These are phyloP conservation scores for Trypanosoma platydactyli DNA, from an alignment of 208 protist species.

Conservation along the genomic window DNA sequence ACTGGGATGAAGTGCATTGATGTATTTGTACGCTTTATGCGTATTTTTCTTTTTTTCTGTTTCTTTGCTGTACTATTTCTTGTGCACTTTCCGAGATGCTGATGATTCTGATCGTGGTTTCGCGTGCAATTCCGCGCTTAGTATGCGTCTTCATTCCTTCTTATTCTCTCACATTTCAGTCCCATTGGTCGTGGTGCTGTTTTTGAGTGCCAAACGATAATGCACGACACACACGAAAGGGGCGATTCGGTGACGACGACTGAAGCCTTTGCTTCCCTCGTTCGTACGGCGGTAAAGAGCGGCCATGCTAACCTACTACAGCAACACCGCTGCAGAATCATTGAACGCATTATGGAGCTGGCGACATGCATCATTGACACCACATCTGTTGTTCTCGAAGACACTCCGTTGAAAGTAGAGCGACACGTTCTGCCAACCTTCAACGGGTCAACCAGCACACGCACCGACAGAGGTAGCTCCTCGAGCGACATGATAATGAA, in stretches of 20 bases:
- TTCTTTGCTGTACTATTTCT: too few relatives aligned
- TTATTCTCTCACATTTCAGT: not conserved
- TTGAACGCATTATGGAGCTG: constrained; percentile 1
- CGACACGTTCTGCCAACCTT: not conserved
- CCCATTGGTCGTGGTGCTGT: not conserved
- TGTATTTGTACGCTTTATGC: too few relatives aligned
- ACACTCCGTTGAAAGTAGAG: not conserved
- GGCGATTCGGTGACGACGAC: not conserved
- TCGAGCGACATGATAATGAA: too few relatives aligned
- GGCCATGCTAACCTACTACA: constrained; percentile 3
- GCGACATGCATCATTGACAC: constrained; percentile 12
- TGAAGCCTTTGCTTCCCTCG: not conserved
- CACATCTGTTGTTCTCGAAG: constrained; percentile 1
- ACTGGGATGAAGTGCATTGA: too few relatives aligned
- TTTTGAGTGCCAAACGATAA: too few relatives aligned
- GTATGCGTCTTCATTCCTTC: not conserved
- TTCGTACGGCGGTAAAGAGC: not conserved
- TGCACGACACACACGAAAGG: too few relatives aligned
- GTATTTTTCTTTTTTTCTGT: too few relatives aligned
- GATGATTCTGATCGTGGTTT: too few relatives aligned
- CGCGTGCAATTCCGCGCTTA: not conserved
- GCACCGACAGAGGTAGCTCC: too few relatives aligned
- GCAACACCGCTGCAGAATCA: constrained; percentile 2
- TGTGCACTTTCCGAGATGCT: too few relatives aligned
- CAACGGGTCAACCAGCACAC: not conserved